These are phyloP conservation scores for Apiotrichum gracile DNA, from an alignment of 1,284 basidiomycete species.

Conservation along the genomic window DNA sequence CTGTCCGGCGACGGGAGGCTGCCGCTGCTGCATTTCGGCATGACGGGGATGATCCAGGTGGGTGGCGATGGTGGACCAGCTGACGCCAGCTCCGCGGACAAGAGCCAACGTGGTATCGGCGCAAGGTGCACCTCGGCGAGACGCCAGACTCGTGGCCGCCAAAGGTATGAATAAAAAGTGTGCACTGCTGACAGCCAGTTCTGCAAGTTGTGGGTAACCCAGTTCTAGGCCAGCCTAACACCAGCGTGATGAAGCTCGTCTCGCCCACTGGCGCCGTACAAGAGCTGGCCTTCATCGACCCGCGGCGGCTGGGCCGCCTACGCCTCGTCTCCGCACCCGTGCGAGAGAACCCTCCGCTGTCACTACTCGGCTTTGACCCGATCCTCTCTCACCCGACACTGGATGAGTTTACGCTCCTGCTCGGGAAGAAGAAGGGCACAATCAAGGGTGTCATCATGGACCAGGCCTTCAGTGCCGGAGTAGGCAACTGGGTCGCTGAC, in stretches of 20 bases:
- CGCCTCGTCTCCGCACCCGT: slow-evolving; percentile 58
- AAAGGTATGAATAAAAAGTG: slow-evolving; percentile 52
- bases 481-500: slow-evolving; percentile 82
- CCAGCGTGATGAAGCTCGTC: slow-evolving; percentile 49
- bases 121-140: slow-evolving; percentile 50
- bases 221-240: neutral
- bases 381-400: slow-evolving; percentile 64
- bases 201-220: slow-evolving; percentile 29
- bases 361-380: slow-evolving; percentile 69
- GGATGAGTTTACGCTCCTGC: slow-evolving; percentile 54
- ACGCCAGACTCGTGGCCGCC: slow-evolving; percentile 65
- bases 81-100: slow-evolving; percentile 58
- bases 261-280: slow-evolving; percentile 26
- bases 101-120: slow-evolving; percentile 60
- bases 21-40: slow-evolving; percentile 73
- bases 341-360: slow-evolving; percentile 60
- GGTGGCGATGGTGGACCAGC: neutral
- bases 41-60: slow-evolving; percentile 74
- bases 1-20: slow-evolving; percentile 59
- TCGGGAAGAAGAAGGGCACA: slow-evolving; percentile 61
- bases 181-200: slow-evolving; percentile 18
- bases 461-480: slow-evolving; percentile 72
- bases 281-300: slow-evolving; percentile 44
- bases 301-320: slow-evolving; percentile 66
- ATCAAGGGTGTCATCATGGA: slow-evolving; percentile 74